Base-by-base conservation (phyloP, 257 asterid species). In the Orobanche coerulescens region DNA sequence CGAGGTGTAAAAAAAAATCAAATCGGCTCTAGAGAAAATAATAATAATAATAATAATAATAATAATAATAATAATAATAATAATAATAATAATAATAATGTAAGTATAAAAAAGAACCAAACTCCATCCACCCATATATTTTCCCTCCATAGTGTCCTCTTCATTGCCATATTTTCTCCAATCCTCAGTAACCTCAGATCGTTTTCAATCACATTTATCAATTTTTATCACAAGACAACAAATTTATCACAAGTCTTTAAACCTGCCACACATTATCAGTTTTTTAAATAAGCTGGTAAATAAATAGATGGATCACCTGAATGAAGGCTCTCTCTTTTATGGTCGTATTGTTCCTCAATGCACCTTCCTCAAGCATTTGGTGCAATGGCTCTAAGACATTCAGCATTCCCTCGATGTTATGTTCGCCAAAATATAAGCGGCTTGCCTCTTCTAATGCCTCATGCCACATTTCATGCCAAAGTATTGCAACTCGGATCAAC, bases 401-500 rank as follows among this genome's bases (percentile, higher is more conserved):
- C 57, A 93, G 73, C 99, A 93, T 89, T 56, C 95, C 99, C 73
- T 89, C 99, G 71, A 86, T 89, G 75, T 93, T 93, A 78, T 78
- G 97, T 72, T 93, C 99, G 54, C 99, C 99, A 62, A 93, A 93
- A 76, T 89, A 93, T 64, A 93, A 68, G 73, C 99, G 99, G 65
- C 99, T 93, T 6, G 99, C 99, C 83, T 93, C 97, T 80, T 93
- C 99, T 72, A 93, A 74, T 58, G 85, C 97, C 73, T 89, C 97
- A 63, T 93, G 99, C 99, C 97, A 93, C 96, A 80, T 80, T 81
- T 93, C 99, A 78, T 89, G 99, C 99, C 96, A 93, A 64, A 93
- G 94, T 76, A 93, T 93, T 52, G 99, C 97, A 56, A 93, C 96
- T 75, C 99, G 85, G 48, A 93, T 84, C 83, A 93, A 84, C 87